Evolutionary conservation across 768 basidiomycete species (phyloP).

Genomic region (Termitomyces sp.): DNA sequence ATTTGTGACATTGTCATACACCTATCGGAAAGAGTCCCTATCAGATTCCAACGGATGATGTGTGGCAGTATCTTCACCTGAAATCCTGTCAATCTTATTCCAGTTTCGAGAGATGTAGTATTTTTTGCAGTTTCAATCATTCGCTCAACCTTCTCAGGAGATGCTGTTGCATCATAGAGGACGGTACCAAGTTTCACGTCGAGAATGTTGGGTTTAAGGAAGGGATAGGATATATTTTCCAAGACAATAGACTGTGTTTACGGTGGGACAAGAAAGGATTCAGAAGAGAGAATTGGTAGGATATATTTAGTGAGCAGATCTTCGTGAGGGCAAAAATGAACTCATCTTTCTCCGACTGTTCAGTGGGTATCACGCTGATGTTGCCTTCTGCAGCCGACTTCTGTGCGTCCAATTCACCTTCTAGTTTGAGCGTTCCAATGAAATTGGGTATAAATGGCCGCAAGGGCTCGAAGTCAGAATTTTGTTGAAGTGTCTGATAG

Average conservation of each 20-base stretch:
- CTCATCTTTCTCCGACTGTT: slow-evolving; percentile 17
- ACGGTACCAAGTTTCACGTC: slow-evolving; percentile 93
- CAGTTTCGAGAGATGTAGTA: slow-evolving; percentile 72
- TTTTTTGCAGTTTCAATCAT: slow-evolving; percentile 67
- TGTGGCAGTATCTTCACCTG: slow-evolving; percentile 48
- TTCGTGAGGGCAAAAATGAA: background rate
- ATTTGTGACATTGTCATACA: slow-evolving; percentile 57
- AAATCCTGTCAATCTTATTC: slow-evolving; percentile 83
- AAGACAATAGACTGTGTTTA: slow-evolving; percentile 68
- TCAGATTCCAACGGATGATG: background rate
- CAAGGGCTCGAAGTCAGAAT: slow-evolving; percentile 36
- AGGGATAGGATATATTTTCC: slow-evolving; percentile 73
- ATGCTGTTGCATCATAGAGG: slow-evolving; percentile 67
- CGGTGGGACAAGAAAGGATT: background rate
- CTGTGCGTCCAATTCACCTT: slow-evolving; percentile 48
- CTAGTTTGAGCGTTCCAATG: slow-evolving; percentile 68
- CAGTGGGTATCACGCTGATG: slow-evolving; percentile 11
- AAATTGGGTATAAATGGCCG: slow-evolving; percentile 67
- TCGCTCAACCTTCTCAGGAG: slow-evolving; percentile 67
- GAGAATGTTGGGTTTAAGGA: slow-evolving; percentile 77
- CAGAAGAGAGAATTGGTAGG: background rate
- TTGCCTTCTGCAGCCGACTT: slow-evolving; percentile 14
- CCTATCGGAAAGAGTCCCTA: slow-evolving; percentile 34
- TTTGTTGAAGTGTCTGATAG: slow-evolving; percentile 51
- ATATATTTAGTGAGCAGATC: background rate